Percentiles rank a stretch among this genome's conserved stretches.
phyloP scores from a whole-genome alignment of 2,329 filamentous ascomycete genomes.

The Colletotrichum sp. region DNA sequence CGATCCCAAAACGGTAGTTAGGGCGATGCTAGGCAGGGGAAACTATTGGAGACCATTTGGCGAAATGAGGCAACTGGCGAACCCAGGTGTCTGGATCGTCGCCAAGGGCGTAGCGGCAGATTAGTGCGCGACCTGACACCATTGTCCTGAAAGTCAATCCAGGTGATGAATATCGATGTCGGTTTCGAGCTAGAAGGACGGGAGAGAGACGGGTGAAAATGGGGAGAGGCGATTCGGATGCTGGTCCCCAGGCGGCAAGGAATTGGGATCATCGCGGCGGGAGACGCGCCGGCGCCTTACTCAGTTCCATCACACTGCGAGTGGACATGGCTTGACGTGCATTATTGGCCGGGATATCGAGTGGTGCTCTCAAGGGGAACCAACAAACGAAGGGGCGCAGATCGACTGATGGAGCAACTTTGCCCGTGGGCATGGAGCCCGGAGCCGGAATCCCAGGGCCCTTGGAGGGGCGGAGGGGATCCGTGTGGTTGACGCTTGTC shows the following conservation, averaged over 20 bases:
- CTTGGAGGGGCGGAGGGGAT: background rate
- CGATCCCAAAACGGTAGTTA: constrained; percentile 2
- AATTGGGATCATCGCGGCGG: background rate
- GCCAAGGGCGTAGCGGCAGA: background rate
- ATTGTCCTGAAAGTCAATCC: background rate
- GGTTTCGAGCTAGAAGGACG: background rate
- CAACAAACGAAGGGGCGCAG: background rate
- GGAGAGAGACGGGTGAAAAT: background rate
- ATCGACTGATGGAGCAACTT: background rate
- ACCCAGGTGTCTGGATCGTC: background rate
- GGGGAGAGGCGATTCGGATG: background rate
- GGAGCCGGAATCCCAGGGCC: background rate
- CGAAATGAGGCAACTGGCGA: constrained; percentile 15
- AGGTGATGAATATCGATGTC: background rate
- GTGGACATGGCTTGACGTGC: background rate
- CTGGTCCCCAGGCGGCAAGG: background rate
- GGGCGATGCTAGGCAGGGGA: constrained; percentile 14
- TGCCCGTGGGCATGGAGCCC: background rate
- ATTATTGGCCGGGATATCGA: background rate
- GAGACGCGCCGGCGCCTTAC: background rate
- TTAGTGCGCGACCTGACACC: background rate
- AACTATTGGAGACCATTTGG: constrained; percentile 15
- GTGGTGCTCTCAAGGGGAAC: background rate
- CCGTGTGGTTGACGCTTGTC: background rate
- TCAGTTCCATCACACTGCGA: background rate